Evolutionary conservation across 1,284 basidiomycete species (phyloP).

Genomic region (Fomes fomentarius): DNA sequence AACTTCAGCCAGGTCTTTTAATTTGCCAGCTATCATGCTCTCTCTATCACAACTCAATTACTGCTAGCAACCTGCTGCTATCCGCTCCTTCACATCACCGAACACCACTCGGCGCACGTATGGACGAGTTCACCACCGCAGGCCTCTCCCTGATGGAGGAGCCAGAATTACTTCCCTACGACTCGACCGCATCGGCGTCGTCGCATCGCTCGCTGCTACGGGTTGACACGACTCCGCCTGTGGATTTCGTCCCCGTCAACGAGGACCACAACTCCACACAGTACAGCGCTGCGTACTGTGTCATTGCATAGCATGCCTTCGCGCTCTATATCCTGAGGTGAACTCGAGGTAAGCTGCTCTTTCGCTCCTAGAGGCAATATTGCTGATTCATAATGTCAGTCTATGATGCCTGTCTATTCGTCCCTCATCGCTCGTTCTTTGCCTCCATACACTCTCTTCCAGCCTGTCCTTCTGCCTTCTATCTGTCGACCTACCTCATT

Average conservation of each 20-base stretch:
- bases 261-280: background rate
- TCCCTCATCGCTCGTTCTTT: background rate
- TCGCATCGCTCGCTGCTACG: background rate
- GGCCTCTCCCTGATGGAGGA: background rate
- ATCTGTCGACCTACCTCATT: too few species aligned
- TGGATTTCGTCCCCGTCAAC: background rate
- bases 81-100: background rate
- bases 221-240: background rate
- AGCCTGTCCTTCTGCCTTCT: background rate
- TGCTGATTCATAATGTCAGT: too few species aligned
- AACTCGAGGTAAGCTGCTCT: too few species aligned
- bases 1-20: too few species aligned
- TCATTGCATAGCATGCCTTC: background rate
- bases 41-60: too few species aligned
- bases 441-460: background rate
- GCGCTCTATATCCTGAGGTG: background rate
- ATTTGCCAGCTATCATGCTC: too few species aligned
- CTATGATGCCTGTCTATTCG: background rate
- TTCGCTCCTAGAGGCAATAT: too few species aligned
- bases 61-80: background rate
- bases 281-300: background rate
- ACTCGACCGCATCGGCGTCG: background rate
- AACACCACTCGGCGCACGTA: background rate
- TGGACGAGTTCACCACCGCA: conserved; percentile 3
- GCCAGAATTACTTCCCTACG: background rate